phyloP scores from a whole-genome alignment of 2,329 filamentous ascomycete species.

The Eutypella sp. region DNA sequence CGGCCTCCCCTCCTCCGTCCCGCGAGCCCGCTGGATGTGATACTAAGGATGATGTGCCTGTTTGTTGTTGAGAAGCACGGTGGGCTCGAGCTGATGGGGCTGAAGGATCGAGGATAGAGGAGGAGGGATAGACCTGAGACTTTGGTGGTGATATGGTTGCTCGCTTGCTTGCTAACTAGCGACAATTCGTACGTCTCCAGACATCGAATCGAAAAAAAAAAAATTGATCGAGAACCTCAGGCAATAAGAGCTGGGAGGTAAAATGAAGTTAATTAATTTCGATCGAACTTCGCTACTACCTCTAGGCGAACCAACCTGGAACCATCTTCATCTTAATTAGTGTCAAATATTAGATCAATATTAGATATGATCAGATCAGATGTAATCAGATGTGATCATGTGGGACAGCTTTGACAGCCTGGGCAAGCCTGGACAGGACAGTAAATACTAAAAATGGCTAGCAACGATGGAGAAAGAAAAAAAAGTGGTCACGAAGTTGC shows the following conservation, averaged over 20 bases:
- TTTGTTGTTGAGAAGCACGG: constrained; percentile 14
- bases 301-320: no score
- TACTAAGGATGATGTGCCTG: constrained; percentile 6
- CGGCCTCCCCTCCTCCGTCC: constrained; percentile 23
- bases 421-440: no score
- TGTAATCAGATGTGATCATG: no score
- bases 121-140: constrained; percentile 22
- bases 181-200: background rate
- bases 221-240: no score
- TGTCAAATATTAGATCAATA: no score
- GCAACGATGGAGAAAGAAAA: no score
- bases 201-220: background rate
- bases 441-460: no score
- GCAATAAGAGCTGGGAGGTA: background rate
- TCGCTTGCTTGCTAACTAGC: background rate
- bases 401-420: no score
- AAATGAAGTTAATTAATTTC: background rate
- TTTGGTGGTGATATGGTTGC: constrained; percentile 22
- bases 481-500: no score
- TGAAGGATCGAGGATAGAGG: constrained; percentile 21
- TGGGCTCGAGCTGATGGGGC: constrained; percentile 14
- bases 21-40: constrained; percentile 8
- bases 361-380: no score
- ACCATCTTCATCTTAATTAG: no score
- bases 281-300: no score